Conservation (phyloP, 2,329 filamentous ascomycete genomes). For the Aspergillus sclerotialis region DNA sequence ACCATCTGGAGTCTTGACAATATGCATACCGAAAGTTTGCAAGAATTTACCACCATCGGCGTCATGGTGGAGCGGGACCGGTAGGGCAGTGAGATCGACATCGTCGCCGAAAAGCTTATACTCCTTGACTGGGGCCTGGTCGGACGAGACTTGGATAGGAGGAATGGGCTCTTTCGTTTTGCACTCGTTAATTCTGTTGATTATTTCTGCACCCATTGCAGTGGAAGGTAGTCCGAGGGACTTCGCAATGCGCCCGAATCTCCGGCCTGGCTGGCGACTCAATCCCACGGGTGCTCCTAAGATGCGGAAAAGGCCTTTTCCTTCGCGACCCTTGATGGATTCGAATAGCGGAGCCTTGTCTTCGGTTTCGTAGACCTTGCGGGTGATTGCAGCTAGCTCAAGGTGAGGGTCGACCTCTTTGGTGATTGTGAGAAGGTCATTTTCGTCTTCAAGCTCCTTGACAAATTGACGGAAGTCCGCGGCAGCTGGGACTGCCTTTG, state of each 20-base stretch:
- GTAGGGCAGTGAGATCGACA: constrained; percentile 13
- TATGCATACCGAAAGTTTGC: constrained; percentile 13
- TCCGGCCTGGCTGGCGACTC: constrained; percentile 1
- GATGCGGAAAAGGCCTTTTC: constrained; percentile 6
- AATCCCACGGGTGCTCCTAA: constrained; percentile 7
- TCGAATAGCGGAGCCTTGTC: constrained; percentile 6
- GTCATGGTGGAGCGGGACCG: constrained; percentile 12
- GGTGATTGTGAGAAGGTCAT: constrained; percentile 8
- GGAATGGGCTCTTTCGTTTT: constrained; percentile 7
- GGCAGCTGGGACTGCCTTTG: constrained; percentile 7
- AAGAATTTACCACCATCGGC: constrained; percentile 13
- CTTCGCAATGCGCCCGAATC: constrained; percentile 10
- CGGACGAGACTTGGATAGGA: constrained; percentile 6
- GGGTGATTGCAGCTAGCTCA: constrained; percentile 7
- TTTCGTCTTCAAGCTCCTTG: constrained; percentile 6
- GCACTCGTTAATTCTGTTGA: constrained; percentile 8
- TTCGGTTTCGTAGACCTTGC: constrained; percentile 8
- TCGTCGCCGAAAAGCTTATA: constrained; percentile 14
- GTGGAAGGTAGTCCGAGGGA: constrained; percentile 9
- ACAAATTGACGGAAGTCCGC: constrained; percentile 3
- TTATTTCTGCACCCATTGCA: constrained; percentile 9
- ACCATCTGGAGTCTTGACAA: constrained; percentile 14
- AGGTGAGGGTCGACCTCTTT: constrained; percentile 8
- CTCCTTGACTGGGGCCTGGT: constrained; percentile 11
- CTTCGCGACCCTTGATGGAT: constrained; percentile 1